Conservation (phyloP, 2,329 filamentous ascomycete genomes). For the Ascochyta clinopodiicola region DNA sequence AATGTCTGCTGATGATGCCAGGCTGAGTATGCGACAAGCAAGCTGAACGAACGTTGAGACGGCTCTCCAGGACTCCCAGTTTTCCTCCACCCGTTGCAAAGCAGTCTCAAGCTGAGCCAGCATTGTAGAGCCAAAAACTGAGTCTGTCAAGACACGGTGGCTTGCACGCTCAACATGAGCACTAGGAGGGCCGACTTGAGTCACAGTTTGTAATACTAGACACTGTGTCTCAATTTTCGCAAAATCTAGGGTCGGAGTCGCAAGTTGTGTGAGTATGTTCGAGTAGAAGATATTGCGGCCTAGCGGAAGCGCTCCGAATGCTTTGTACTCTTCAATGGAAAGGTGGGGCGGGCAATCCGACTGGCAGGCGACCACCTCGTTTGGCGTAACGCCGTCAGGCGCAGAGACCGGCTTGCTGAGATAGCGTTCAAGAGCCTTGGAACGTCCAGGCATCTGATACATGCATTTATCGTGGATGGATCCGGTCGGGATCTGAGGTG, state of each 20-base stretch:
- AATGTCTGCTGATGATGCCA: slow-evolving; percentile 38
- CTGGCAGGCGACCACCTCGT: slow-evolving; percentile 55
- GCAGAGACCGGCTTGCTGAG: slow-evolving; percentile 42
- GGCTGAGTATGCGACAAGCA: slow-evolving; percentile 52
- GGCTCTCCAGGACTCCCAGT: slow-evolving; percentile 51
- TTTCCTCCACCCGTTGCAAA: slow-evolving; percentile 21
- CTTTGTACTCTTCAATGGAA: slow-evolving; percentile 61
- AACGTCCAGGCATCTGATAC: slow-evolving; percentile 48
- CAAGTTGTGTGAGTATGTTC: slow-evolving; percentile 62
- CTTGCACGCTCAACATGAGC: slow-evolving; percentile 33
- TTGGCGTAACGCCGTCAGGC: slow-evolving; percentile 49
- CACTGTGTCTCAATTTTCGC: slow-evolving; percentile 57
- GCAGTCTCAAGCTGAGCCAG: slow-evolving; percentile 24
- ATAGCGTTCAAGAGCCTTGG: slow-evolving; percentile 50
- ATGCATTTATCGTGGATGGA: slow-evolving; percentile 45
- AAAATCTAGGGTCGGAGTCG: slow-evolving; percentile 57
- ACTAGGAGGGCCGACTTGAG: slow-evolving; percentile 54
- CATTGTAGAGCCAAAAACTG: slow-evolving; percentile 38
- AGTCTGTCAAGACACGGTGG: slow-evolving; percentile 49
- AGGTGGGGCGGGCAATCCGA: slow-evolving; percentile 57
- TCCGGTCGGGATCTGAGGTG: slow-evolving; percentile 13
- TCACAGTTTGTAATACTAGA: slow-evolving; percentile 58
- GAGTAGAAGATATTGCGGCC: slow-evolving; percentile 61
- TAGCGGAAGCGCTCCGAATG: slow-evolving; percentile 56
- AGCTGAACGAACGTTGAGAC: slow-evolving; percentile 52